Percentiles rank a stretch among this genome's conserved stretches.
These are phyloP conservation scores for Lippia alba DNA, from an alignment of 305 asterid species.

Conservation along the genomic window DNA sequence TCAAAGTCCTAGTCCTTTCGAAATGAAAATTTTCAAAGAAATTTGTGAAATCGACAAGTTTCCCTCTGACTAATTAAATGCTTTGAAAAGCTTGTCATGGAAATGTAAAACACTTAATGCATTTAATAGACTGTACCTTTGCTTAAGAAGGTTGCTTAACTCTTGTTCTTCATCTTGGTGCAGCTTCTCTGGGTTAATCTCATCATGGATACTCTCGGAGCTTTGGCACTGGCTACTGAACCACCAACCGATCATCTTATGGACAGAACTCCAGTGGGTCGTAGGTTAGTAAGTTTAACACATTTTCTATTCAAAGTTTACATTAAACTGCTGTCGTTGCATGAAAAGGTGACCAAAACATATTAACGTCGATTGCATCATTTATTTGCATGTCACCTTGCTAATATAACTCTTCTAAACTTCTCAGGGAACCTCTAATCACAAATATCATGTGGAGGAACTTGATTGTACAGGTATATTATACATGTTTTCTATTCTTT, in stretches of 20 bases:
- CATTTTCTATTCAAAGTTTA: constrained; percentile 2
- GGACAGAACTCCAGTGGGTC: constrained; percentile 92
- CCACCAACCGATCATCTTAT: constrained; percentile 97
- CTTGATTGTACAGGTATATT: constrained; percentile 76
- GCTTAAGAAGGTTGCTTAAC: background rate
- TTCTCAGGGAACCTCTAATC: constrained; percentile 85
- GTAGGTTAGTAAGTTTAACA: constrained; percentile 58
- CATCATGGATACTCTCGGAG: constrained; percentile 98
- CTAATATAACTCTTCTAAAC: constrained; percentile 24
- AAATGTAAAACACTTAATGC: background rate
- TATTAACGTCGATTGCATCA: background rate
- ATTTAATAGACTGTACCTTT: background rate
- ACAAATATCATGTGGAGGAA: constrained; percentile 99
- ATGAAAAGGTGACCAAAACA: background rate
- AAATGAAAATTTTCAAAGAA: too few relatives aligned
- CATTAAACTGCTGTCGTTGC: constrained; percentile 2
- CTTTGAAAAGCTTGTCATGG: too few relatives aligned
- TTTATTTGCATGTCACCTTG: constrained; percentile 14
- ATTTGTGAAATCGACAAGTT: too few relatives aligned
- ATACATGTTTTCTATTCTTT: background rate
- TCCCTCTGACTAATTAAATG: too few relatives aligned
- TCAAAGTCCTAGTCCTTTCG: too few relatives aligned
- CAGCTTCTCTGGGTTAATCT: constrained; percentile 99
- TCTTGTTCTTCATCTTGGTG: constrained; percentile 12
- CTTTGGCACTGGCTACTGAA: constrained; percentile 97